Base-by-base conservation (phyloP, 352 stramenopile genomes). In the Phytopythium helicoides region DNA sequence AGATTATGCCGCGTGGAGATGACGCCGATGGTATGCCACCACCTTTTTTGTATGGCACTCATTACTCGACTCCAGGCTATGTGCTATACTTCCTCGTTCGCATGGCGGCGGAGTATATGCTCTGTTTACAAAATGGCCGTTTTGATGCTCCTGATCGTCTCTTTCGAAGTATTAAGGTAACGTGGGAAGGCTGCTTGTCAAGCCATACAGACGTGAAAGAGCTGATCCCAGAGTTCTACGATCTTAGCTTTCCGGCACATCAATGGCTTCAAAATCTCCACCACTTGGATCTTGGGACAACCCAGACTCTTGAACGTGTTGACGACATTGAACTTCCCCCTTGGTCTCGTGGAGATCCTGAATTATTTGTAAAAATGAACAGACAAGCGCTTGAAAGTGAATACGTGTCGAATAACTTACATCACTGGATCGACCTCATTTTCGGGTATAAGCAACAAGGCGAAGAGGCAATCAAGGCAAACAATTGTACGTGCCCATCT, bases 351-450 rank as follows among this genome's bases (percentile, higher is more conserved):
- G 87, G 68, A 6, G 79, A 68, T 97, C 66, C 96, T 16, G 61
- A 64, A 19, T 68, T 86, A 14, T 96, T 99, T 68, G 79, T 99
- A 35, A 74, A 86, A 46, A 92, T 95, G 28, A 95, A 98, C 65
- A 84, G 95, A 12, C 84, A 92, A 41, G 97, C 97, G 15, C 79
- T 99, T 3, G 96, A 99, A 62, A 98, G 89, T 58, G 95, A 98
- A 40, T 87, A 98, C 60, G 97, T 97, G 19, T 98, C 94, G 26
- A 62, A 89, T 41, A 91, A 97, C 68, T 57, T 99, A 11, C 94
- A 98, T 46, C 78, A 98, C 53, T 99, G 97, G 97, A 98, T 99
- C 58, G 96, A 99, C 66, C 78, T 99, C 22, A 98, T 99, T 33
- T 99, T 99, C 62, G 97, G 97, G 26, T 96, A 81, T 68, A 98